Evolutionary conservation across 2,329 filamentous ascomycete genomes (phyloP).

Genomic region (Phyllosticta citriasiana): DNA sequence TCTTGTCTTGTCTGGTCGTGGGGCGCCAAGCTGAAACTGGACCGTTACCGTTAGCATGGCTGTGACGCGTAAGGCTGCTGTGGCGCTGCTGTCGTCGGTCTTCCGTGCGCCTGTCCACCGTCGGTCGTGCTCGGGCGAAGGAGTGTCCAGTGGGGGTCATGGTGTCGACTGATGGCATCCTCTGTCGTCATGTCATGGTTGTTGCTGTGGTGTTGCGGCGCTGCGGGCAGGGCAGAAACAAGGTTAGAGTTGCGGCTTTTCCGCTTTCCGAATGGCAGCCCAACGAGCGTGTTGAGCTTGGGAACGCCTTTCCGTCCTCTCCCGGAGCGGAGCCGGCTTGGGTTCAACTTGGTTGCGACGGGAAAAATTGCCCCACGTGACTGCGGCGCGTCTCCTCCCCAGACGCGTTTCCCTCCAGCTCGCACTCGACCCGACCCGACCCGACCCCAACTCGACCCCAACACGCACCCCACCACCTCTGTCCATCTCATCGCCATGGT

Average conservation of each 20-base stretch:
- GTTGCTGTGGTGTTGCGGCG: neutral
- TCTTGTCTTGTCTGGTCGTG: neutral
- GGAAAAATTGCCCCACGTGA: neutral
- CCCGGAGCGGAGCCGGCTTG: no score
- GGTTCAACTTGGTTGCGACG: neutral
- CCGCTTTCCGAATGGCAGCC: neutral
- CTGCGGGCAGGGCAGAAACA: neutral
- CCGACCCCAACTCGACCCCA: neutral
- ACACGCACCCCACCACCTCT: neutral
- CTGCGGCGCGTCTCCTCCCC: neutral
- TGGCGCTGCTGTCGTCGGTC: neutral
- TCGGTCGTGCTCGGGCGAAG: neutral
- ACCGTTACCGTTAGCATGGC: neutral
- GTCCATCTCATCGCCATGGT: conserved; percentile 29
- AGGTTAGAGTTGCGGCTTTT: neutral
- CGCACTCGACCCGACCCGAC: neutral
- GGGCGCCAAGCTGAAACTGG: conserved; percentile 8
- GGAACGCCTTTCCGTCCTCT: neutral
- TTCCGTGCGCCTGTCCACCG: neutral
- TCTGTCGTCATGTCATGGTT: neutral
- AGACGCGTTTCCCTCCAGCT: conserved; percentile 1
- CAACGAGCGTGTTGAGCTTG: neutral
- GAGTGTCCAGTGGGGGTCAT: neutral
- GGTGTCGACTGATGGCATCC: neutral
- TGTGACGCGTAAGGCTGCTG: conserved; percentile 10